Percentiles rank a stretch among this genome's conserved stretches.
Conservation (phyloP, 257 asterid species). For the Solanum lignicaule region DNA sequence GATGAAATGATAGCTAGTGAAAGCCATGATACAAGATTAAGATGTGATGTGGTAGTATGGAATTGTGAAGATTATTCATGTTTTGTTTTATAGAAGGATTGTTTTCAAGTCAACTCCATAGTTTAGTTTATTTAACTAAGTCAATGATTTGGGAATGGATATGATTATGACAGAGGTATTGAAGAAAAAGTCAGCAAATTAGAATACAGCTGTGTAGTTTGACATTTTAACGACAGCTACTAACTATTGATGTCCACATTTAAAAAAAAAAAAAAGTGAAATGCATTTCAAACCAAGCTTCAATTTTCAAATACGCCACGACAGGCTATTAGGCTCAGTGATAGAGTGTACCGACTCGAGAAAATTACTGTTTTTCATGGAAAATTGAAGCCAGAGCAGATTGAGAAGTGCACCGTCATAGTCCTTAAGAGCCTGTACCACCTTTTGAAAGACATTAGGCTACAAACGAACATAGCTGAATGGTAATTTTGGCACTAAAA, state of each 20-base stretch:
- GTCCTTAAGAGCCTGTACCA: slow-evolving; percentile 25
- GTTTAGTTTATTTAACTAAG: background rate
- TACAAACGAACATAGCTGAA: background rate
- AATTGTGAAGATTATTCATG: background rate
- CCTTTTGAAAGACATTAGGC: slow-evolving; percentile 14
- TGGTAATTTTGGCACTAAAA: background rate
- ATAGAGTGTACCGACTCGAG: background rate
- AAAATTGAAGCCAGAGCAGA: slow-evolving; percentile 17
- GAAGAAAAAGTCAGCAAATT: background rate
- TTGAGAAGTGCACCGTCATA: slow-evolving; percentile 9
- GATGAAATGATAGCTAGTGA: background rate
- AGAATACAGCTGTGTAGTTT: background rate
- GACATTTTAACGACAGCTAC: background rate
- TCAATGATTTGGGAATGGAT: background rate
- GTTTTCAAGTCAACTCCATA: background rate
- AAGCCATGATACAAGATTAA: background rate
- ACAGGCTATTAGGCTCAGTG: background rate
- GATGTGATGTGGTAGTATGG: background rate
- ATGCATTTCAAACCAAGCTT: too few species aligned
- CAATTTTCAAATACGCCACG: background rate
- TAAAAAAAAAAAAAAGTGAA: background rate
- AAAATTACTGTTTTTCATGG: slow-evolving; percentile 22
- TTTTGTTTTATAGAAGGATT: background rate
- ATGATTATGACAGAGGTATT: background rate
- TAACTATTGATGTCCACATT: background rate